Conservation (phyloP, 176 grass and related monocot species). For the Hsuehochloa calcarea region DNA sequence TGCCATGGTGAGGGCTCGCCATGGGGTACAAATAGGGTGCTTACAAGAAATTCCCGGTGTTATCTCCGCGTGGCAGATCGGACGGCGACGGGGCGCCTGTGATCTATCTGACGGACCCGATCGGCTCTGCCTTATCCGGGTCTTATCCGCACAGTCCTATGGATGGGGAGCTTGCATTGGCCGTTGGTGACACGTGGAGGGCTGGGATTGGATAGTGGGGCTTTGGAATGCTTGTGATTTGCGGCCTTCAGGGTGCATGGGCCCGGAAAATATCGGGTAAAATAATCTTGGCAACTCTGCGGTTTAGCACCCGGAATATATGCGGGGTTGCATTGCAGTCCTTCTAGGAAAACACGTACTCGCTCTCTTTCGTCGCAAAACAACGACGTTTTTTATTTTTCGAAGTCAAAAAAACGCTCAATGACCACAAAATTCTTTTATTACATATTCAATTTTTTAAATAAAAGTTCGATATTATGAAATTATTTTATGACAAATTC, state of each 20-base stretch:
- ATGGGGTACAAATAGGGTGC: constrained; percentile 45
- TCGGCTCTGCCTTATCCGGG: constrained; percentile 65
- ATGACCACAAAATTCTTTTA: too few species aligned
- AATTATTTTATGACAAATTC: too few species aligned
- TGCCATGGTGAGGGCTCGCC: constrained; percentile 17
- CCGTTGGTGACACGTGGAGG: constrained; percentile 48
- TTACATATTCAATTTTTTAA: too few species aligned
- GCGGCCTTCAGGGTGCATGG: constrained; percentile 30
- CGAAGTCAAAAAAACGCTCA: too few species aligned
- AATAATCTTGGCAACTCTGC: constrained; percentile 40
- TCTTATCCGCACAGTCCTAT: constrained; percentile 59
- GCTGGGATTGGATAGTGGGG: constrained; percentile 25
- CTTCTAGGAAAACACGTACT: background rate
- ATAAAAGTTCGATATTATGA: too few species aligned
- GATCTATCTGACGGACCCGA: constrained; percentile 77
- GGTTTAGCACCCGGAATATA: background rate
- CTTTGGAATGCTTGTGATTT: constrained; percentile 16
- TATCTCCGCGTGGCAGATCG: constrained; percentile 64
- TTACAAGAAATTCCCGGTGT: constrained; percentile 45
- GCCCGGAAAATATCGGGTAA: constrained; percentile 31
- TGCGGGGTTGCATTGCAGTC: background rate
- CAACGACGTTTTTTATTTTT: too few species aligned
- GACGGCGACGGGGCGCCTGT: constrained; percentile 26
- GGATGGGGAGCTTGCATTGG: constrained; percentile 20
- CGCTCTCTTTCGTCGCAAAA: too few species aligned